A percentile compares a stretch with the other conserved stretches of the same genome.
phyloP scores from a whole-genome alignment of 371 early-diverging fungal genomes.

The Mucor ambiguus region DNA sequence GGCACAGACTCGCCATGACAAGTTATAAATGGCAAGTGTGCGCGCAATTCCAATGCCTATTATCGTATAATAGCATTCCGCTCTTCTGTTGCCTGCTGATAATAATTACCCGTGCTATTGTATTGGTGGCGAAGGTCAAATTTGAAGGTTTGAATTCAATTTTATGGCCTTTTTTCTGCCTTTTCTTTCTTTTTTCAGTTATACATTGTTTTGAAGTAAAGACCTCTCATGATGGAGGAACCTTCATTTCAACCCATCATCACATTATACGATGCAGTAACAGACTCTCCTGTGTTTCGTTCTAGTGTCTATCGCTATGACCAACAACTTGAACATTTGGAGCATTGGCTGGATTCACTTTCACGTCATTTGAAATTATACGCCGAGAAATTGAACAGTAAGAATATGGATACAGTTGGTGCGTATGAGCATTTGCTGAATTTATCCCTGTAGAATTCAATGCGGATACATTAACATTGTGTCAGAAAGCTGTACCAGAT shows the following conservation, averaged over 20 bases:
- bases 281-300: conserved; percentile 72
- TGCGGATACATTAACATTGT: conserved; percentile 25
- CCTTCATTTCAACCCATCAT: conserved; percentile 22
- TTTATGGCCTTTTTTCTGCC: not conserved
- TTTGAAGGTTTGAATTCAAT: not conserved
- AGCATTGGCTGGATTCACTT: conserved; percentile 62
- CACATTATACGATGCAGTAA: conserved; percentile 50
- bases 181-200: not conserved
- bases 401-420: not conserved
- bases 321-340: conserved; percentile 63
- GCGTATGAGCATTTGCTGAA: not conserved
- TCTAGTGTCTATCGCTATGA: conserved; percentile 64
- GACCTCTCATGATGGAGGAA: conserved; percentile 9
- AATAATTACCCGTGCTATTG: conserved; percentile 2
- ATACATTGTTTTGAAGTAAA: not conserved
- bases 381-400: conserved; percentile 52
- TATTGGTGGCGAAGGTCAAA: not conserved
- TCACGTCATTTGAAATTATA: conserved; percentile 44
- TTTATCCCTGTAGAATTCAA: conserved; percentile 26
- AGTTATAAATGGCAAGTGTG: not conserved
- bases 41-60: not conserved
- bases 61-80: conserved; percentile 1
- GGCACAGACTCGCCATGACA: not conserved
- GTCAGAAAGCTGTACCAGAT: conserved; percentile 35
- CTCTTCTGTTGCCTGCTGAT: not conserved